These are phyloP conservation scores for Ceriops zippeliana DNA, from an alignment of 345 rosid genomes.

Conservation along the genomic window DNA sequence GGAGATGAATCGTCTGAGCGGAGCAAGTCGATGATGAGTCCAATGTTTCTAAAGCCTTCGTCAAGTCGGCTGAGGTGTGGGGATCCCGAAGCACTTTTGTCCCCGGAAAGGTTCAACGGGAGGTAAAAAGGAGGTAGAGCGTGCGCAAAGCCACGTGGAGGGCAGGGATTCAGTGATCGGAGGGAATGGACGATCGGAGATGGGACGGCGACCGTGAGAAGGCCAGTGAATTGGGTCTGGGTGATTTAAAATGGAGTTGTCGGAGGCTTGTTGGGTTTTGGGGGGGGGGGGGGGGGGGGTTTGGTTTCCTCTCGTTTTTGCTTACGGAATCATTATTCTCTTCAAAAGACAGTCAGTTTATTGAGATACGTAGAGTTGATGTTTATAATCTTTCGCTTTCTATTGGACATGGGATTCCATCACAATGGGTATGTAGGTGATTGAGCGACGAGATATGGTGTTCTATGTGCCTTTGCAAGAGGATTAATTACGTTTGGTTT, in stretches of 20 bases:
- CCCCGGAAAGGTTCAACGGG: slow-evolving; percentile 83
- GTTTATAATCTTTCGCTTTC: no score
- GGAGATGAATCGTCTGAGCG: slow-evolving; percentile 58
- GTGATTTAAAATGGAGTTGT: slow-evolving; percentile 17
- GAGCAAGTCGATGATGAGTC: slow-evolving; percentile 78
- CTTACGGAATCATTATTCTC: no score
- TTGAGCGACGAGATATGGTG: no score
- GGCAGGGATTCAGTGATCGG: slow-evolving; percentile 24
- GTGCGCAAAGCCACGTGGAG: slow-evolving; percentile 49
- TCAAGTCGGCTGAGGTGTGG: slow-evolving; percentile 93
- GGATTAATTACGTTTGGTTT: no score
- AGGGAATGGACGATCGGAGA: slow-evolving; percentile 26
- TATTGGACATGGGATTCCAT: no score
- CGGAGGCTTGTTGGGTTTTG: no score
- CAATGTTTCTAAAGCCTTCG: slow-evolving; percentile 56
- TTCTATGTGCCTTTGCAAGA: no score
- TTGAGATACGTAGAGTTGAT: no score
- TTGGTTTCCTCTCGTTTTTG: no score
- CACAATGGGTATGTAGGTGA: no score
- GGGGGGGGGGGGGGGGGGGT: no score
- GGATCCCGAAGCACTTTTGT: slow-evolving; percentile 90
- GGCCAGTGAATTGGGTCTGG: slow-evolving; percentile 14
- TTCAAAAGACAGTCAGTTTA: no score
- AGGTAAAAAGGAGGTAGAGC: slow-evolving; percentile 19
- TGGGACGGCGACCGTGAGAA: not conserved